These are phyloP conservation scores for Pleurotus djamor DNA, from an alignment of 768 basidiomycete genomes.

Conservation along the genomic window DNA sequence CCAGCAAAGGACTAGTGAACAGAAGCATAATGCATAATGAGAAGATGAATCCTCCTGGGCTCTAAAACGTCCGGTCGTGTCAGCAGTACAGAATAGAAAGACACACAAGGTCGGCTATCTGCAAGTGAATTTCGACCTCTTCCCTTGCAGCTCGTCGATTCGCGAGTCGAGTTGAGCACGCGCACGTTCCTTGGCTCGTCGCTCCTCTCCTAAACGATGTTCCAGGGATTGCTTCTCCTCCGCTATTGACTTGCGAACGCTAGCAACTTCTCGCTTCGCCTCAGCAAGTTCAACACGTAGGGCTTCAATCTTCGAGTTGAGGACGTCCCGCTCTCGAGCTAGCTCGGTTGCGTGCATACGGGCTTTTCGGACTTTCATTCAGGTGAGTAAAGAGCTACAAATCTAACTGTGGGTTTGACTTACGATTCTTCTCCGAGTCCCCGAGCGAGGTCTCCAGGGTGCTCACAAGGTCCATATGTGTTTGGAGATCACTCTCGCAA, in stretches of 20 bases:
- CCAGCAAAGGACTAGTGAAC: conserved; percentile 5
- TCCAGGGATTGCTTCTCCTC: conserved; percentile 90
- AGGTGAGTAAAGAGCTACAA: conserved; percentile 4
- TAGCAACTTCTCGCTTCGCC: conserved; percentile 76
- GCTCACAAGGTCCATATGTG: conserved; percentile 86
- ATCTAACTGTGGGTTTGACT: conserved; percentile 28
- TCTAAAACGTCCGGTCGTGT: conserved; percentile 14
- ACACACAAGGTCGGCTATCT: conserved; percentile 43
- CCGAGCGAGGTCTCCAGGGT: conserved; percentile 84
- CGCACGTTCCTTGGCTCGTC: conserved; percentile 84
- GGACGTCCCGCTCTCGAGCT: conserved; percentile 79
- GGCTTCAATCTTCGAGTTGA: conserved; percentile 60
- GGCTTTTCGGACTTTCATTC: conserved; percentile 76
- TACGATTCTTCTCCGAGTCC: conserved; percentile 92
- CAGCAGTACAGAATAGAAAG: conserved; percentile 12
- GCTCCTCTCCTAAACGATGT: conserved; percentile 81
- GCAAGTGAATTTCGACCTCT: conserved; percentile 92
- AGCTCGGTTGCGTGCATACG: conserved; percentile 92
- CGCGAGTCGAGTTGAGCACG: conserved; percentile 85
- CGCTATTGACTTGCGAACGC: conserved; percentile 74
- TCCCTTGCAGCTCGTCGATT: conserved; percentile 81
- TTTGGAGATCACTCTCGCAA: conserved; percentile 87
- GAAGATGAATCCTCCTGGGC: conserved; percentile 23
- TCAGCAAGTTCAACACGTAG: conserved; percentile 75
- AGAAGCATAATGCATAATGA: conserved; percentile 27